phyloP scores from a whole-genome alignment of 441 rosid species.

The Corymbia citriodora region DNA sequence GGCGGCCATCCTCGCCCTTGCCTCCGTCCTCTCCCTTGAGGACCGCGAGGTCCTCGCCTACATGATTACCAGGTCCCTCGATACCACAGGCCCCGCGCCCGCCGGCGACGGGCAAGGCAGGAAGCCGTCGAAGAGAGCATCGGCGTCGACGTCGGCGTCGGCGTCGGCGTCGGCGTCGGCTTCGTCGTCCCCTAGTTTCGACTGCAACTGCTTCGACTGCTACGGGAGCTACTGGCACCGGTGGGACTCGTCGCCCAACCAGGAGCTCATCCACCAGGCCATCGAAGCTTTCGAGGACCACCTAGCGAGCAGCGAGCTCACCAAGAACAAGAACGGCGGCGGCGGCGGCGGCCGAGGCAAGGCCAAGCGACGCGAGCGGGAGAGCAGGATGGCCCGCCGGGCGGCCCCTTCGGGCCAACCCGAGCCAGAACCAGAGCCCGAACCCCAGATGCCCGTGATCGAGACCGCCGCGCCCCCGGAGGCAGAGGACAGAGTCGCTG shows the following conservation, averaged over 20 bases:
- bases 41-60: constrained; percentile 86
- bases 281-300: constrained; percentile 87
- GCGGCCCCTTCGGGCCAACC: neutral
- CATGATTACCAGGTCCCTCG: constrained; percentile 58
- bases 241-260: constrained; percentile 84
- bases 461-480: neutral
- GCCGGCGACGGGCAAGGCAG: constrained; percentile 18
- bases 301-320: constrained; percentile 27
- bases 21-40: constrained; percentile 50
- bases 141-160: neutral
- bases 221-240: constrained; percentile 75
- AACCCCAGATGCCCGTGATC: neutral
- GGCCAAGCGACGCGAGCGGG: constrained; percentile 34
- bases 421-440: neutral
- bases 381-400: neutral
- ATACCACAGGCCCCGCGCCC: constrained; percentile 21
- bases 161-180: neutral
- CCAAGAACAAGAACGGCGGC: constrained; percentile 7
- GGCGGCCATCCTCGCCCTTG: constrained; percentile 53
- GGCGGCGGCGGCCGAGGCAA: constrained; percentile 2
- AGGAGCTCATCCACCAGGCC: constrained; percentile 64
- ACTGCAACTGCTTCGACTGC: constrained; percentile 81
- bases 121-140: neutral
- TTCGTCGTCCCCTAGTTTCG: constrained; percentile 13
- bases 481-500: neutral